These are phyloP conservation scores for Wallacemonas sp. DNA, from an alignment of 208 protist genomes.

Conservation along the genomic window DNA sequence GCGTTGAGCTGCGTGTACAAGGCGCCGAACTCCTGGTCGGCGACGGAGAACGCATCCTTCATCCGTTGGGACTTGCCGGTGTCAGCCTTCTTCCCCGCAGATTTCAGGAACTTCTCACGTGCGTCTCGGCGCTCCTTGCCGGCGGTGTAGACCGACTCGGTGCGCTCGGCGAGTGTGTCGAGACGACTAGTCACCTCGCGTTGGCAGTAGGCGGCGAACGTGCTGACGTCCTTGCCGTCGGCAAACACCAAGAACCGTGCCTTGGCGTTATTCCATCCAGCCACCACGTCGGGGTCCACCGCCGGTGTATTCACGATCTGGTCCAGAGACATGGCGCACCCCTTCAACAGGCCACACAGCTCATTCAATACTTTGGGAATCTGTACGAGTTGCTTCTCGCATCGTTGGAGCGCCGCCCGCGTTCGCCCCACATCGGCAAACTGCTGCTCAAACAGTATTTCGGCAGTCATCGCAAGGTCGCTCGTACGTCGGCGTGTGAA, in stretches of 20 bases:
- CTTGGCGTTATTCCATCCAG: not conserved
- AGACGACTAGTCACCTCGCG: not conserved
- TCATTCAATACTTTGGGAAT: constrained; percentile 6
- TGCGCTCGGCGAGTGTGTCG: not conserved
- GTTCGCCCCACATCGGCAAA: constrained; percentile 3
- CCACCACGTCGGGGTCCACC: not conserved
- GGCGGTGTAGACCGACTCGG: not conserved
- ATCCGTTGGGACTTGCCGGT: not conserved
- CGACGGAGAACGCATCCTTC: constrained; percentile 1
- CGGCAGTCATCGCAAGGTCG: constrained; percentile 2
- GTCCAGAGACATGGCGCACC: constrained; percentile 1
- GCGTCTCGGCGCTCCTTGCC: constrained; percentile 2
- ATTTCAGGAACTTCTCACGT: constrained; percentile 1
- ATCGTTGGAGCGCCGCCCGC: not conserved
- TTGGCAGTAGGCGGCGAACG: constrained; percentile 5
- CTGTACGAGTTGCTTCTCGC: not conserved
- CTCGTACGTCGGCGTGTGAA: too few relatives aligned
- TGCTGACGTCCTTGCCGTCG: not conserved
- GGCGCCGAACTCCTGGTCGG: not conserved
- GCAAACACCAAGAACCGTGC: not conserved
- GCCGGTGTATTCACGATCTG: not conserved
- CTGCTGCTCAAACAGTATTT: constrained; percentile 8
- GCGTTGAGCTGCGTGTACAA: constrained; percentile 1
- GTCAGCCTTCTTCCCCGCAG: not conserved
- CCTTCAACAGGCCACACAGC: constrained; percentile 2